Base-by-base conservation (phyloP, 495 filamentous ascomycete genomes). In the Daldinia grandis region DNA sequence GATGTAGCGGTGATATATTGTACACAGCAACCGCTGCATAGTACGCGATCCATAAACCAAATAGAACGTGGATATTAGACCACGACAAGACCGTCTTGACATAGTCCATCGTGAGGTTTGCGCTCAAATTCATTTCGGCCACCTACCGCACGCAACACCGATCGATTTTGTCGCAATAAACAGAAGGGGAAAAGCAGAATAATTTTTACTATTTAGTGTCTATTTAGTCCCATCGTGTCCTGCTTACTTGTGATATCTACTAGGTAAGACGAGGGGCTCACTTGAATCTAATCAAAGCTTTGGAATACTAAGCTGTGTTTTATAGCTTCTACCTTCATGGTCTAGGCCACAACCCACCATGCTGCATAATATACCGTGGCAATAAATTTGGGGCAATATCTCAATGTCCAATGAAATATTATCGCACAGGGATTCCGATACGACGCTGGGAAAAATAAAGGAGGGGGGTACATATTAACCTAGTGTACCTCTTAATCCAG, bases 1-100 rank as follows among this genome's bases (percentile, higher is more conserved):
- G 82, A 59, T 81, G 76, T 37, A 78, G 69, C 6, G 68, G 68
- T 7, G 68, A 71, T 10, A 66, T 25, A 62, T 71, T 71, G 21
- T 71, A 71, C 12, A 61, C n/a, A 25, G 44, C 44, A 14, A 66
- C 10, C 1, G 57, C 14, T 2, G 60, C 25, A n/a, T 59, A 50
- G 27, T 70, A 70, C 21, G 21, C 0, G 28, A 44, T 30, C 54
- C 54, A 38, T 6, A 59, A 1, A 0, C 56, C 35, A 4, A 59
- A 4, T 3, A 59, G 37, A 1, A 10, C 19, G 1, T n/a, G 35
- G 12, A 42, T 42, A 44, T 59, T 42, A 1, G 21, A 17, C 37
- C 24, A 59, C 3, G 56, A 44, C 28, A 59, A 6, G 1, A 30
- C 25, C 10, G 6, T 37, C 37, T 12, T n/a, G 1, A 57, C 1